Percentiles rank a stretch among this genome's conserved stretches.
Conservation (phyloP, 768 basidiomycete species). For the Leccinum boreale region DNA sequence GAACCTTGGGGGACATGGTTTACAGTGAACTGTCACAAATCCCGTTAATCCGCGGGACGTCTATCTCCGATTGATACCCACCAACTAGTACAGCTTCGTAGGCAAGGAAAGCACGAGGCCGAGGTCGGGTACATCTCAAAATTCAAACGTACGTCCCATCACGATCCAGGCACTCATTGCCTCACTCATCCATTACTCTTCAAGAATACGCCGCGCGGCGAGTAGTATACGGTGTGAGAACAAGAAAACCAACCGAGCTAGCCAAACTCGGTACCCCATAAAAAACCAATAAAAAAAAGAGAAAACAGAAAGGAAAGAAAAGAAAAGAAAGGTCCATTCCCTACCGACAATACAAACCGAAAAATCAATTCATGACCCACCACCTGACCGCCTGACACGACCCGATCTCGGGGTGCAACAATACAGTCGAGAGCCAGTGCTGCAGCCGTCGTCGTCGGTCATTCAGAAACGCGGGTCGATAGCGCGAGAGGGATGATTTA, state of each 20-base stretch:
- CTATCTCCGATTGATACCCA: too few species aligned
- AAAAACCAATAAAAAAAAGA: background rate
- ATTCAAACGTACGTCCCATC: background rate
- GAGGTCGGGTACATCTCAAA: background rate
- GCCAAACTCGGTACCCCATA: background rate
- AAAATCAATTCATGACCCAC: constrained; percentile 53
- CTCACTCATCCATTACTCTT: too few species aligned
- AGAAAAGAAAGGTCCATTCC: background rate
- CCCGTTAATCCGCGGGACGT: too few species aligned
- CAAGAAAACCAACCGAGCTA: background rate
- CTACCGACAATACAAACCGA: background rate
- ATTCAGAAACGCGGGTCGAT: constrained; percentile 66
- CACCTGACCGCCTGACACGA: constrained; percentile 53
- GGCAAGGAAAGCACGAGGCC: background rate
- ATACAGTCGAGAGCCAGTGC: constrained; percentile 60
- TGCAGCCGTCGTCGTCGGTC: constrained; percentile 56
- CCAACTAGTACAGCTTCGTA: background rate
- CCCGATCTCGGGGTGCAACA: constrained; percentile 71
- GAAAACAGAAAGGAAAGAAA: background rate
- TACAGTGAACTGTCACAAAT: too few species aligned
- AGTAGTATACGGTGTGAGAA: background rate
- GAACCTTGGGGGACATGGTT: background rate
- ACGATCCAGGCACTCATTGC: background rate
- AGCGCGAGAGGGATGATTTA: constrained; percentile 64
- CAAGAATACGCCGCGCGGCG: background rate